A percentile compares a stretch with the other conserved stretches of the same genome.
These are phyloP conservation scores for Clausena lansium DNA, from an alignment of 345 rosid species.

Conservation along the genomic window DNA sequence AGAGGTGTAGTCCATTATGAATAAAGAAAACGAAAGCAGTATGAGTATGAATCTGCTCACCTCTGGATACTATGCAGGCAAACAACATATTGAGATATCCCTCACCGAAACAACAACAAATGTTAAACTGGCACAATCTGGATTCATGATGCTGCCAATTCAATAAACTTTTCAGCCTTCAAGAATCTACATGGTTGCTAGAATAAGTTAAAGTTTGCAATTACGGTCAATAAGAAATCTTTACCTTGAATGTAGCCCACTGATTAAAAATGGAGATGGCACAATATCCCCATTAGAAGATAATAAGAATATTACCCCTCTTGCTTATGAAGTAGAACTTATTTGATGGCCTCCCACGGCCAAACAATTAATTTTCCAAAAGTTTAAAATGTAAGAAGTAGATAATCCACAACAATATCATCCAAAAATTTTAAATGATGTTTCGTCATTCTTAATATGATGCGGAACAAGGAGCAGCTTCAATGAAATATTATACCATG, in stretches of 20 bases:
- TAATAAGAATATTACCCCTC: not conserved
- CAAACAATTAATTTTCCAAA: not conserved
- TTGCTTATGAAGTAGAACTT: not conserved
- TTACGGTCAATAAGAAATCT: not conserved
- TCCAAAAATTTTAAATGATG: not conserved
- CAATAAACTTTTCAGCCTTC: not conserved
- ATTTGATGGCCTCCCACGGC: not conserved
- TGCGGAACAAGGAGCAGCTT: not conserved
- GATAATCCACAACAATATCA: not conserved
- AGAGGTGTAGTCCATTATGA: not conserved
- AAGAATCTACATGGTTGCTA: not conserved
- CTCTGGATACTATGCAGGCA: not conserved
- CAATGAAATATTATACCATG: not conserved
- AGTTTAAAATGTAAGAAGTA: not conserved
- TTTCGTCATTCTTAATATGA: not conserved
- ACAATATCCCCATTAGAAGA: not conserved
- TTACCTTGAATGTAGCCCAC: not conserved
- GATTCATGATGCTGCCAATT: not conserved
- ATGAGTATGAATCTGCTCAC: not conserved
- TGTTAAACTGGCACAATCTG: not conserved
- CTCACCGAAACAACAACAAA: not conserved
- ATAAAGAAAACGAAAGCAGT: not conserved
- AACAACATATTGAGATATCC: not conserved
- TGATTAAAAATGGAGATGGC: not conserved
- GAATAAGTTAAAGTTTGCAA: not conserved